Evolutionary conservation across 2,329 filamentous ascomycete genomes (phyloP).

Genomic region (Myotisia sp.): DNA sequence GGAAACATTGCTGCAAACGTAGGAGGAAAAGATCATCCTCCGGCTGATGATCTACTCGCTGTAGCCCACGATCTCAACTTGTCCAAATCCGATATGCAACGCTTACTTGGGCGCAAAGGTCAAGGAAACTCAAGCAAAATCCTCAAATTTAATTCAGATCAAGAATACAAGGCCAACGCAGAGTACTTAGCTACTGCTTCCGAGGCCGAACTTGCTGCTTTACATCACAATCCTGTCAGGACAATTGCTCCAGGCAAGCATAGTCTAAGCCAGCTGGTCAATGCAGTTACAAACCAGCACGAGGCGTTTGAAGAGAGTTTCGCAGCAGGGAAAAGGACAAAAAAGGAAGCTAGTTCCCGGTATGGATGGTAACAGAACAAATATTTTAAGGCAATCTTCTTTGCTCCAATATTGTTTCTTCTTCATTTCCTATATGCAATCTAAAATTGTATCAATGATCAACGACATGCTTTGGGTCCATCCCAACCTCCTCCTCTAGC

Average conservation of each 20-base stretch:
- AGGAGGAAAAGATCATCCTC: background rate
- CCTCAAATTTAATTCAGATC: constrained; percentile 76
- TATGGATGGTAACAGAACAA: constrained; percentile 66
- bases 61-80: constrained; percentile 70
- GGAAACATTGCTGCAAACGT: background rate
- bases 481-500: too few species aligned
- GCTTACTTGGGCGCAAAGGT: constrained; percentile 60
- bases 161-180: constrained; percentile 78
- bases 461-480: too few species aligned
- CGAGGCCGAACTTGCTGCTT: constrained; percentile 31
- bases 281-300: constrained; percentile 63
- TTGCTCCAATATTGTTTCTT: too few species aligned
- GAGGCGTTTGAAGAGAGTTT: constrained; percentile 89
- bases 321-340: constrained; percentile 62
- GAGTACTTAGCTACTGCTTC: constrained; percentile 55
- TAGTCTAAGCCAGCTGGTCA: constrained; percentile 74
- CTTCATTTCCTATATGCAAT: too few species aligned
- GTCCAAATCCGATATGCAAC: constrained; percentile 59
- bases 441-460: too few species aligned
- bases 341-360: constrained; percentile 63
- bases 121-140: constrained; percentile 46
- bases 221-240: constrained; percentile 68
- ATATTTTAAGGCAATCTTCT: too few species aligned
- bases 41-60: constrained; percentile 45
- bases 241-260: constrained; percentile 78